Conservation (phyloP, 2,329 filamentous ascomycete genomes). For the Colletotrichum ledebouriae region DNA sequence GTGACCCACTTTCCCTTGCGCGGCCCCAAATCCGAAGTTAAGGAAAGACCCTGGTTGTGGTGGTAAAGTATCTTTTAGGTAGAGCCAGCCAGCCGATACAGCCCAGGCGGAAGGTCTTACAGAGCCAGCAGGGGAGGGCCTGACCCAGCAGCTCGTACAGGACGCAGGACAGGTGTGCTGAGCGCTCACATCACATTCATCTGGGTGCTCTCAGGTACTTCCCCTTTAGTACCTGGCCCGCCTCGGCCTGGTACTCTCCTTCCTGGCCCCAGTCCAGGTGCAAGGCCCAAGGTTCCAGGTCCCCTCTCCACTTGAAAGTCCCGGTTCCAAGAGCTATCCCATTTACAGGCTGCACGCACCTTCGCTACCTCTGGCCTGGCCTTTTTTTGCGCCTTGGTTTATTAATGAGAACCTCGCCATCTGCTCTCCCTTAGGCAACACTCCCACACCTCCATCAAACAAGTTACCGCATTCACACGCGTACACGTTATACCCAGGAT, state of each 20-base stretch:
- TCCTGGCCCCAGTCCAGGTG: conserved; percentile 12
- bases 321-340: conserved; percentile 32
- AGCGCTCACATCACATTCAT: background rate
- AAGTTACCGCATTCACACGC: conserved; percentile 26
- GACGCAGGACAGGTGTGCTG: conserved; percentile 1
- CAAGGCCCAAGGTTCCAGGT: conserved; percentile 13
- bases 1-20: conserved; percentile 31
- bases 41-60: conserved; percentile 16
- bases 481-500: conserved; percentile 16
- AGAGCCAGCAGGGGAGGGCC: conserved; percentile 11
- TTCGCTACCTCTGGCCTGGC: conserved; percentile 31
- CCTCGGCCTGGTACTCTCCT: conserved; percentile 7
- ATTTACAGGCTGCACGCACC: conserved; percentile 39
- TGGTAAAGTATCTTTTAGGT: background rate
- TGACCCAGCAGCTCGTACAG: conserved; percentile 18
- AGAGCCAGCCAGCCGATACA: no score
- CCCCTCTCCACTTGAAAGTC: conserved; percentile 34
- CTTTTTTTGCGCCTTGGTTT: conserved; percentile 36
- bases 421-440: conserved; percentile 39
- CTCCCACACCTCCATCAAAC: conserved; percentile 29
- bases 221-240: background rate
- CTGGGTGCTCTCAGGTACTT: no score
- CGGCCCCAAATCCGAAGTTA: conserved; percentile 22
- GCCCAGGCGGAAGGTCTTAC: no score
- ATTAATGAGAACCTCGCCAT: conserved; percentile 38